Percentiles rank a stretch among this genome's conserved stretches.
Conservation (phyloP, 163 green algal species). For the Trebouxia gelatinosa region DNA sequence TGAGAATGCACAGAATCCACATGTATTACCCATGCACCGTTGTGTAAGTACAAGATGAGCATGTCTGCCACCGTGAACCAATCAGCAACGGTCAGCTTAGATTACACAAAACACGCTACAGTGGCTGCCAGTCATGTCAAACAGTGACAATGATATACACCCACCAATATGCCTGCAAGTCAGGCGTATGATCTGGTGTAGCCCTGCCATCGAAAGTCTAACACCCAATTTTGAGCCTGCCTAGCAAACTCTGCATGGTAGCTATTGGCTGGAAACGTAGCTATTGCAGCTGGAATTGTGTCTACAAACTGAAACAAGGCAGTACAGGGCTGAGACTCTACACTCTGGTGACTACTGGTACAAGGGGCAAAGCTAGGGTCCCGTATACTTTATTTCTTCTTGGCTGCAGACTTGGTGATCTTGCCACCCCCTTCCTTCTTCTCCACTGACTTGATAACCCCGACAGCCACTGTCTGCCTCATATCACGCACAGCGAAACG, state of each 20-base stretch:
- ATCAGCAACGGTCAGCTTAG: too few relatives aligned
- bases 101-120: too few relatives aligned
- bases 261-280: constrained; percentile 2
- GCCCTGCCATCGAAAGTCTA: constrained; percentile 40
- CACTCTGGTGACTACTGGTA: too few relatives aligned
- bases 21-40: not conserved
- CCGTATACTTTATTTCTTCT: constrained; percentile 50
- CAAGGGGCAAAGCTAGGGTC: not conserved
- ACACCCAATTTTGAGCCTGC: constrained; percentile 37
- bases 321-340: too few relatives aligned
- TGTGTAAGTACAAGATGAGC: not conserved
- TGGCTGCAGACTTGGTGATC: constrained; percentile 54
- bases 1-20: too few relatives aligned
- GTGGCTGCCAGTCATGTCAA: too few relatives aligned
- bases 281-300: too few relatives aligned
- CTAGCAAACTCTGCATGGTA: constrained; percentile 25
- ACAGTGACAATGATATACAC: too few relatives aligned
- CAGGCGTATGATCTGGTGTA: too few relatives aligned
- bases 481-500: constrained; percentile 75
- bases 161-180: too few relatives aligned
- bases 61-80: too few relatives aligned
- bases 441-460: constrained; percentile 69
- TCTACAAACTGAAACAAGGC: too few relatives aligned
- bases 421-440: constrained; percentile 67
- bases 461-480: constrained; percentile 65